A percentile compares a stretch with the other conserved stretches of the same genome.
Conservation (phyloP, 176 grass and related monocot genomes). For the Themeda triandra region DNA sequence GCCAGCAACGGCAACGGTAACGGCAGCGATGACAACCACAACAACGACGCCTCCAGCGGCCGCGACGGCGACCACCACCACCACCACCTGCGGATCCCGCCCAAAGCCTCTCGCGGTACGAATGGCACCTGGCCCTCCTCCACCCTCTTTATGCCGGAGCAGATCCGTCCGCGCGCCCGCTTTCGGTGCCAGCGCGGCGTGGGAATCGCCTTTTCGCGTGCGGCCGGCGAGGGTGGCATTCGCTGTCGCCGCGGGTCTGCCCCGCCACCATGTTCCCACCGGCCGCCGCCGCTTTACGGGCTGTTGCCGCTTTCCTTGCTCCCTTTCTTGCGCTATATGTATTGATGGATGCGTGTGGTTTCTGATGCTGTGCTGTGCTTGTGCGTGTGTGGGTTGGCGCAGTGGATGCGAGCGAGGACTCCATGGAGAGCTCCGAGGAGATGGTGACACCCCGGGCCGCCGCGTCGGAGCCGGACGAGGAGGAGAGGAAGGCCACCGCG, state of each 20-base stretch:
- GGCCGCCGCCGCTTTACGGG: conserved; percentile 40
- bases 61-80: neutral
- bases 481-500: conserved; percentile 30
- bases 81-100: conserved; percentile 38
- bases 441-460: conserved; percentile 55
- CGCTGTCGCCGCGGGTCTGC: conserved; percentile 32
- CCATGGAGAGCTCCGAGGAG: conserved; percentile 68
- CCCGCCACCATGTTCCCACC: conserved; percentile 27
- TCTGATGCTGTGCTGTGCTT: conserved; percentile 15
- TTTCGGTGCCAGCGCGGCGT: conserved; percentile 38
- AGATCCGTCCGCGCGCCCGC: conserved; percentile 33
- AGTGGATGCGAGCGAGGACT: conserved; percentile 55
- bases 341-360: conserved; percentile 31
- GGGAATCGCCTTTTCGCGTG: conserved; percentile 46
- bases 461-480: conserved; percentile 31
- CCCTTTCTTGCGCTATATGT: conserved; percentile 43
- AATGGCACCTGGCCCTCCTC: conserved; percentile 8
- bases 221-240: conserved; percentile 54
- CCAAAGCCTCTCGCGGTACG: conserved; percentile 33
- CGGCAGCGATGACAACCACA: neutral
- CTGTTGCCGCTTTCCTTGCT: conserved; percentile 32
- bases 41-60: conserved; percentile 16
- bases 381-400: conserved; percentile 20
- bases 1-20: conserved; percentile 11
- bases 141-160: conserved; percentile 9